A percentile compares a stretch with the other conserved stretches of the same genome.
These are phyloP conservation scores for Penicillium cosmopolitanum DNA, from an alignment of 495 filamentous ascomycete species.

Conservation along the genomic window DNA sequence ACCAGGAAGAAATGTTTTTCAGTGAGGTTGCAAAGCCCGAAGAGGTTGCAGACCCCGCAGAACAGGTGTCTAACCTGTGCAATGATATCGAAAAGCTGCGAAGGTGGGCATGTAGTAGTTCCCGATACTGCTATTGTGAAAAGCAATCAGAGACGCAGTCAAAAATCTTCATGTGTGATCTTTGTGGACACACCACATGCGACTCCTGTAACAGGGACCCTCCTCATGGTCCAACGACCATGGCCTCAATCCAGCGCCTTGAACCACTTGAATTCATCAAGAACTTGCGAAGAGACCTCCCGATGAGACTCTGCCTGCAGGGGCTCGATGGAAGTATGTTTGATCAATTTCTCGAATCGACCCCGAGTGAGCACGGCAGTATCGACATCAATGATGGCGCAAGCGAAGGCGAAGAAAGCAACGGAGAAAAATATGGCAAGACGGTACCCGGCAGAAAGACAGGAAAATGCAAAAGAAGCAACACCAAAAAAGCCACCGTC, in stretches of 20 bases:
- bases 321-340: conserved; percentile 38
- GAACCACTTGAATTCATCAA: conserved; percentile 53
- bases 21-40: too few species aligned
- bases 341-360: conserved; percentile 15
- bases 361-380: neutral
- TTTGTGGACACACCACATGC: conserved; percentile 62
- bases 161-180: conserved; percentile 49
- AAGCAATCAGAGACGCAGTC: conserved; percentile 42
- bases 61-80: too few species aligned
- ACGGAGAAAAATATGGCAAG: too few species aligned
- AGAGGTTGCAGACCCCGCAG: too few species aligned
- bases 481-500: too few species aligned
- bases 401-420: too few species aligned
- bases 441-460: too few species aligned
- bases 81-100: too few species aligned
- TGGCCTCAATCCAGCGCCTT: conserved; percentile 31
- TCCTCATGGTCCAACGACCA: conserved; percentile 49
- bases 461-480: too few species aligned
- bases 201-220: conserved; percentile 60
- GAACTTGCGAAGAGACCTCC: conserved; percentile 46
- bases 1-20: too few species aligned
- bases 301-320: conserved; percentile 46
- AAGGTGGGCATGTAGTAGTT: too few species aligned
- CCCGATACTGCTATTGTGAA: conserved; percentile 57
- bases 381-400: too few species aligned